Evolutionary conservation across 441 rosid genomes (phyloP).

Genomic region (Theobroma grandiflorum): DNA sequence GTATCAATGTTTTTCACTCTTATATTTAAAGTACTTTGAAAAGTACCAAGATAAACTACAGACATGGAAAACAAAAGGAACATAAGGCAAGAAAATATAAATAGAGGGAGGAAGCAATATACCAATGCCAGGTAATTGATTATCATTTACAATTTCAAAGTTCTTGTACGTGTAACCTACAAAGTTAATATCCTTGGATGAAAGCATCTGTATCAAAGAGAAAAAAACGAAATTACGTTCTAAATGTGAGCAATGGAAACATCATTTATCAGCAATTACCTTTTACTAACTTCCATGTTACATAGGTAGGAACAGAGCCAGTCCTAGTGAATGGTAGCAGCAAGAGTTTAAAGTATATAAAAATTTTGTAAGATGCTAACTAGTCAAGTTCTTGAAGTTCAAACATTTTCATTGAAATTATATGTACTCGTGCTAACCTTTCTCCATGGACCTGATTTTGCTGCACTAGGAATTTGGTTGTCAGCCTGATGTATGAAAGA

Average conservation of each 20-base stretch:
- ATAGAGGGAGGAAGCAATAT: constrained; percentile 29
- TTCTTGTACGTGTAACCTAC: constrained; percentile 97
- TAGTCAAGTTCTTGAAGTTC: background rate
- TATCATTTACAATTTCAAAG: constrained; percentile 85
- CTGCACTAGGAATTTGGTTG: constrained; percentile 63
- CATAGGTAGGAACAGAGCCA: background rate
- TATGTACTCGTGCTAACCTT: constrained; percentile 56
- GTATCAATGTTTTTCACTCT: background rate
- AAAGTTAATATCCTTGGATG: constrained; percentile 94
- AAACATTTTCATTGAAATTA: background rate
- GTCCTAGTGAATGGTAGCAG: background rate
- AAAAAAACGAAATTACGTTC: constrained; percentile 16
- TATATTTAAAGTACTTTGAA: background rate
- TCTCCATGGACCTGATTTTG: constrained; percentile 98
- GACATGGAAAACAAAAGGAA: background rate
- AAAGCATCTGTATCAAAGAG: constrained; percentile 77
- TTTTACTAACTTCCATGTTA: background rate
- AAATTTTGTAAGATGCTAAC: background rate
- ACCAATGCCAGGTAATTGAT: constrained; percentile 89
- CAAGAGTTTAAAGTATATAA: background rate
- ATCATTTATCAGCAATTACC: constrained; percentile 5
- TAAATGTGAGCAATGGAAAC: background rate
- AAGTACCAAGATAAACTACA: background rate
- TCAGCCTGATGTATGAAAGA: constrained; percentile 57
- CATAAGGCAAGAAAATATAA: background rate